Evolutionary conservation across 2,329 filamentous ascomycete genomes (phyloP), one percentile per base, ranked within the genome.

Genomic region (Colletotrichum sp.): DNA sequence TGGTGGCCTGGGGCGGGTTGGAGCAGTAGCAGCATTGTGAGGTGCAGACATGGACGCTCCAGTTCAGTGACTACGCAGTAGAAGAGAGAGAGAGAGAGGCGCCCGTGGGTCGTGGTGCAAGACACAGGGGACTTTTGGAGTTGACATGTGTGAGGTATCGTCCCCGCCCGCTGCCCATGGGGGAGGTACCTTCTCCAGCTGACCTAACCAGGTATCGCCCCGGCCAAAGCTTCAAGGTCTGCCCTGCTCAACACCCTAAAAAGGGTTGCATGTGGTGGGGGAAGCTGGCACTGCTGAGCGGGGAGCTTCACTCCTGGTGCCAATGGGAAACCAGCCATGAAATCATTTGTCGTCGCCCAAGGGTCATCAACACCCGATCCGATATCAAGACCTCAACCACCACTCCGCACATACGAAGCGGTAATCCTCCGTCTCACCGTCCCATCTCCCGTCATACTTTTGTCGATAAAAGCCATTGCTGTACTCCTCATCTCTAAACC

Each of bases 71-170:
- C 16, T 44, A 19, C 16, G 16, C 39, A 44, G 39, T 44, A 11
- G 3, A 19, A 44, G 9, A 48, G 15, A 22, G 44, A 22, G 39
- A 22, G 8, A n/a, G 36, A 48, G 28, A 12, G 16, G 25, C 25
- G 25, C 36, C 39, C 22, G 44, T 36, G n/a, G 44, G 48, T 44
- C 32, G 44, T 48, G 44, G 44, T 48, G 44, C 44, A 22, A 16
- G 9, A 19, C n/a, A 9, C 0, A 22, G 32, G n/a, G 61, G 55
- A 36, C 65, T 60, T 68, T 75, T 59, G 73, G 55, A 44, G 64
- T 72, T 75, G 73, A 68, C 73, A 75, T 75, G 73, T 75, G 73
- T 73, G 59, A 75, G 12, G 73, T 75, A 65, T 28, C 64, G 19
- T 25, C 27, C 34, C 32, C 15, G n/a, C 27, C 19, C 15, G 6